phyloP scores from a whole-genome alignment of 1,139 yeast species.

The Scheffersomyces insectosa region DNA sequence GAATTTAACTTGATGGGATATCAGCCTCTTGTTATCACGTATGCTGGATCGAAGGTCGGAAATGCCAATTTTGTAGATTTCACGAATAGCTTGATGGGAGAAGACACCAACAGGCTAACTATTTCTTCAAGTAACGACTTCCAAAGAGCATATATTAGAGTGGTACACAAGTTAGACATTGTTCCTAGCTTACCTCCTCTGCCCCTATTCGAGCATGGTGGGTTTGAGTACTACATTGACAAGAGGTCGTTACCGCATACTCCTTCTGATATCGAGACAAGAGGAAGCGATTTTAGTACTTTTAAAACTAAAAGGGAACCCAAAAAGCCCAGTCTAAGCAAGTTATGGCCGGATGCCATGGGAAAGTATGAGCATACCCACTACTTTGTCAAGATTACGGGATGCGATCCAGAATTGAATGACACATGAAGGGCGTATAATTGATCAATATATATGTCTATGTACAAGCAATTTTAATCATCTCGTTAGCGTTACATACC shows the following conservation, averaged over 20 bases:
- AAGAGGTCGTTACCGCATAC: conserved; percentile 49
- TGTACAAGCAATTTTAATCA: conserved; percentile 33
- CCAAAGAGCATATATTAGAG: conserved; percentile 43
- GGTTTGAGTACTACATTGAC: conserved; percentile 48
- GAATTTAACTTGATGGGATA: conserved; percentile 55
- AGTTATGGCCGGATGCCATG: conserved; percentile 23
- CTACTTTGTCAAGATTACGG: conserved; percentile 35
- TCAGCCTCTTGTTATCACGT: conserved; percentile 54
- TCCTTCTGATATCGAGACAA: conserved; percentile 11
- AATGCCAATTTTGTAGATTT: conserved; percentile 50
- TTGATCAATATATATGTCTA: conserved; percentile 4
- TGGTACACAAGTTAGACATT: conserved; percentile 56
- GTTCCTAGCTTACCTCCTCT: conserved; percentile 62
- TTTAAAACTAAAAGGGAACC: neutral
- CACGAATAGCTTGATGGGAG: conserved; percentile 39
- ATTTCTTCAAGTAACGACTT: conserved; percentile 18
- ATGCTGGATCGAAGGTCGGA: conserved; percentile 66
- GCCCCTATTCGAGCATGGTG: conserved; percentile 44
- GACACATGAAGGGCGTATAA: neutral
- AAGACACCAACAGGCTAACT: neutral
- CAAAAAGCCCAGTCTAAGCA: conserved; percentile 2
- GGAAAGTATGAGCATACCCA: conserved; percentile 36
- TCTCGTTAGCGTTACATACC: conserved; percentile 46
- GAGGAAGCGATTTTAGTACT: neutral
- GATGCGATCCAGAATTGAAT: conserved; percentile 21